phyloP scores from a whole-genome alignment of 371 early-diverging fungal species.

The Mucor circinelloides region DNA sequence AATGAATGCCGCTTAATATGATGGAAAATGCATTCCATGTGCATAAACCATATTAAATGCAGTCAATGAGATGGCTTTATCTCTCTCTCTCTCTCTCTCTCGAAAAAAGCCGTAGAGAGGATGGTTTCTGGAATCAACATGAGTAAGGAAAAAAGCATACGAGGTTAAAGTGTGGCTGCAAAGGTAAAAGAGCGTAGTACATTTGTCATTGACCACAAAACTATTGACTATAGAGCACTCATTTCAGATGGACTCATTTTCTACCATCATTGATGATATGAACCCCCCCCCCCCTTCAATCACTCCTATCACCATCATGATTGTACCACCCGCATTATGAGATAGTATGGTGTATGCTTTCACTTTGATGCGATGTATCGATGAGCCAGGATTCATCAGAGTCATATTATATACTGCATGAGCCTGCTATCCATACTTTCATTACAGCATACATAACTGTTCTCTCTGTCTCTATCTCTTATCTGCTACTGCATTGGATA shows the following conservation, averaged over 20 bases:
- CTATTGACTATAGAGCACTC: too few species aligned
- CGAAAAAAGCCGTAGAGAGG: too few species aligned
- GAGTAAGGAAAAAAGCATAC: not conserved
- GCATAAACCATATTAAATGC: conserved; percentile 13
- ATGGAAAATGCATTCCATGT: conserved; percentile 1
- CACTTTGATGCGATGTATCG: too few species aligned
- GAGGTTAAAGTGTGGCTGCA: not conserved
- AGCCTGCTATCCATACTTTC: not conserved
- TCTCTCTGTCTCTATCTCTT: not conserved
- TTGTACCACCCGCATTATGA: not conserved
- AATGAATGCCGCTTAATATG: not conserved
- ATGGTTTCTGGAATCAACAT: too few species aligned
- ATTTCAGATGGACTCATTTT: not conserved
- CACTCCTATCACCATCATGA: not conserved
- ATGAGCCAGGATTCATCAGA: too few species aligned
- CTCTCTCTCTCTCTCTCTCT: too few species aligned
- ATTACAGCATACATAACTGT: not conserved
- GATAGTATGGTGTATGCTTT: not conserved
- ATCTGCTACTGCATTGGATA: not conserved
- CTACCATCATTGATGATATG: not conserved
- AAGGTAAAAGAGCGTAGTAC: not conserved
- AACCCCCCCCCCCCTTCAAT: not conserved
- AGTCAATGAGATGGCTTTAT: not conserved
- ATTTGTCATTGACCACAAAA: not conserved
- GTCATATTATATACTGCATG: not conserved